Evolutionary conservation across 768 basidiomycete genomes (phyloP).

Genomic region (Nidula microcarpa): DNA sequence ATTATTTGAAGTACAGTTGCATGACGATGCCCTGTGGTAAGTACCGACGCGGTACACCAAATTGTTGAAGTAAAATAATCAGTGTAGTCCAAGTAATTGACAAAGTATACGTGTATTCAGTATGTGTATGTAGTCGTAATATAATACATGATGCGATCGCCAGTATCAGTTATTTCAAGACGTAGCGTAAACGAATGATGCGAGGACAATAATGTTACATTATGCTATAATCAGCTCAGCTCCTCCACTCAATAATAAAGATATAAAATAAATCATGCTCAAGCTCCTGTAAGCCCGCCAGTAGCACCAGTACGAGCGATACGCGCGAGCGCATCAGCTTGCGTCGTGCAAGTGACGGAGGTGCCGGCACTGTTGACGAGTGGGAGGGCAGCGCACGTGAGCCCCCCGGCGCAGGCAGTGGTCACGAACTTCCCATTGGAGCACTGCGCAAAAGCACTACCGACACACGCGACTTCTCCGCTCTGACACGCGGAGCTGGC

Average conservation of each 20-base stretch:
- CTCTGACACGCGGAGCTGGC: slow-evolving; percentile 41
- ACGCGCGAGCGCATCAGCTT: slow-evolving; percentile 42
- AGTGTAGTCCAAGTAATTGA: too few species aligned
- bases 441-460: slow-evolving; percentile 52
- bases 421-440: slow-evolving; percentile 41
- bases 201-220: too few species aligned
- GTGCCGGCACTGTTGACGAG: slow-evolving; percentile 47
- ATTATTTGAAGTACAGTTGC: too few species aligned
- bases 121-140: too few species aligned
- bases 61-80: too few species aligned
- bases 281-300: neutral
- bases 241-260: neutral
- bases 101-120: too few species aligned
- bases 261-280: neutral
- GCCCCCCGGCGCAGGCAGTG: slow-evolving; percentile 28
- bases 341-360: slow-evolving; percentile 47
- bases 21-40: too few species aligned
- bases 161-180: too few species aligned
- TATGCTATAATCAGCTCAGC: too few species aligned
- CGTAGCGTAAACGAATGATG: too few species aligned
- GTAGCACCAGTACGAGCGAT: slow-evolving; percentile 25
- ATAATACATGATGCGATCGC: too few species aligned
- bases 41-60: too few species aligned
- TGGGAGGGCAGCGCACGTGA: slow-evolving; percentile 52
- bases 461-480: slow-evolving; percentile 46